Conservation (phyloP, 2,329 filamentous ascomycete species). For the Pyrenochaeta sp. region DNA sequence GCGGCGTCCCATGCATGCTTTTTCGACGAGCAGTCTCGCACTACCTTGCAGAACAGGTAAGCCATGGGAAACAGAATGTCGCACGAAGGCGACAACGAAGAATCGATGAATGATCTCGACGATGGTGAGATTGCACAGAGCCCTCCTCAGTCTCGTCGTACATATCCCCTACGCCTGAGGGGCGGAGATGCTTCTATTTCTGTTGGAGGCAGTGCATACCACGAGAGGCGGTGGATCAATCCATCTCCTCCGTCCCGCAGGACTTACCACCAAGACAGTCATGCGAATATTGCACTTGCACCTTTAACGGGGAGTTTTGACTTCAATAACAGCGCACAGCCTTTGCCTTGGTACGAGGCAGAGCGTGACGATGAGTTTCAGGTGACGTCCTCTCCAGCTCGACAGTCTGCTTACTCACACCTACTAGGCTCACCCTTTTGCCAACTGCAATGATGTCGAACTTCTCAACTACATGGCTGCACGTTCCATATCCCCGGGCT, state of each 20-base stretch:
- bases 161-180: not conserved
- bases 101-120: not conserved
- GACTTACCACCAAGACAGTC: not conserved
- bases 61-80: constrained; percentile 7
- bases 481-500: constrained; percentile 26
- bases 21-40: not conserved
- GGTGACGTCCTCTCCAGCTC: not conserved
- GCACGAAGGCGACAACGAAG: not conserved
- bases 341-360: constrained; percentile 16
- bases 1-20: not conserved
- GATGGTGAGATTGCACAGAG: not conserved
- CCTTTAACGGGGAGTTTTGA: constrained; percentile 13
- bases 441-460: constrained; percentile 18
- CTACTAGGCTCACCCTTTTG: constrained; percentile 20
- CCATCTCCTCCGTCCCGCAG: not conserved
- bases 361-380: not conserved
- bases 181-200: constrained; percentile 1
- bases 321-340: constrained; percentile 23
- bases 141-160: not conserved
- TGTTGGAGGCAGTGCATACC: not conserved
- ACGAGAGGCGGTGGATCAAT: not conserved
- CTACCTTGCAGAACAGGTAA: not conserved
- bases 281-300: not conserved
- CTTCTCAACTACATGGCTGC: constrained; percentile 24
- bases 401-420: not conserved